Evolutionary conservation across 2,329 filamentous ascomycete genomes (phyloP), one percentile per base, ranked within the genome.

Genomic region (Byssothecium circinans): DNA sequence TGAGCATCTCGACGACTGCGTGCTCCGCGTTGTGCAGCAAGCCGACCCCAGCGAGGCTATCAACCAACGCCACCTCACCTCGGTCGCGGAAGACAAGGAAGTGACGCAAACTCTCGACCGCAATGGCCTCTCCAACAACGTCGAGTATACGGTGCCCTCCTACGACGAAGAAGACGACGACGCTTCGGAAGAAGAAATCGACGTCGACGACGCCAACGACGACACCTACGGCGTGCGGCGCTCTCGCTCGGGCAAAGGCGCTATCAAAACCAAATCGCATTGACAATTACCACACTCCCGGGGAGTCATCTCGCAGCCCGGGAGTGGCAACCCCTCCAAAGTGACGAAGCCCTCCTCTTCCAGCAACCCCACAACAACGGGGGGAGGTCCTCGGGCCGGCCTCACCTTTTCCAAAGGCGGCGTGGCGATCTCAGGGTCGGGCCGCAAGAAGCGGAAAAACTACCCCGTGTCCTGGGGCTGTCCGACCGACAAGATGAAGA

Each of bases 401-500:
- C 78, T 92, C 69, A 94, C 87, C 4, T 85, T 86, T 75, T 90
- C 85, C 49, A 89, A 86, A 61, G 89, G 85, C 52, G 88, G 86
- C 55, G 87, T 86, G 32, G 79, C 70, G 51, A 76, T 80, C 83
- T 62, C 65, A 33, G 52, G 69, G 45, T 73, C 73, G 23, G 85
- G 89, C 46, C 88, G 90, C 74, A 95, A 95, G 80, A 92, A 90
- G 78, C 85, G 91, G 57, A 91, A 91, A 70, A 89, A 95, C 70
- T 97, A 96, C 70, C 94, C 94, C 11, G 84, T 88, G 0, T 91
- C 88, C 1, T 99, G 94, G 94, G 92, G 94, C 43, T 94, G 91
- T 62, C 83, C 91, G 53, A 86, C 88, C 64, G 88, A 89, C 63
- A 91, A 94, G 77, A 96, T 97, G 89, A 95, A 88, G 67, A 95